These are phyloP conservation scores for Vaccinium vitisidaea DNA, from an alignment of 148 eudicot species.

Conservation along the genomic window DNA sequence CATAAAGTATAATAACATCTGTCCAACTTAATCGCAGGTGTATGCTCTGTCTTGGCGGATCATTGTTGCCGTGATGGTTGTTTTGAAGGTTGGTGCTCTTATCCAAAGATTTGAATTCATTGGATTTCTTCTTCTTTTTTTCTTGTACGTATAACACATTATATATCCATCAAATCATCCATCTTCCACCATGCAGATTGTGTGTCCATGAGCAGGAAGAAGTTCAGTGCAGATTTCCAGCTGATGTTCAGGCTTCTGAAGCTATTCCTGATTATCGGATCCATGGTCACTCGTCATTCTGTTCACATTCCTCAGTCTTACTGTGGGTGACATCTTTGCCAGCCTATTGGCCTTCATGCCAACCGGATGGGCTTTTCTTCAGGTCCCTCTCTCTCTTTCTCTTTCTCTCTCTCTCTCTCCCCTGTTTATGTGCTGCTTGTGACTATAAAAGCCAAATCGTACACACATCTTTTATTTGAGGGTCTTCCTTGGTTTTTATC, in stretches of 20 bases:
- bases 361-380: constrained; percentile 30
- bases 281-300: constrained; percentile 11
- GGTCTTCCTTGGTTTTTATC: no score
- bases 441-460: no score
- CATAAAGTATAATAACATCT: neutral
- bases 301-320: constrained; percentile 18
- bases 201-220: constrained; percentile 27
- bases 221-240: constrained; percentile 22
- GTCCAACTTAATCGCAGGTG: constrained; percentile 36
- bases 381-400: neutral
- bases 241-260: constrained; percentile 23
- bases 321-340: constrained; percentile 21
- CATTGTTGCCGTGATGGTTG: constrained; percentile 61
- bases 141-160: neutral
- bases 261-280: constrained; percentile 19
- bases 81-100: constrained; percentile 52
- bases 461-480: no score
- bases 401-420: no score
- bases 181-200: constrained; percentile 15
- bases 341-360: constrained; percentile 30
- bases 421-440: no score
- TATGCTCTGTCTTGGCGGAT: constrained; percentile 82
- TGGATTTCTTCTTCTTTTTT: neutral
- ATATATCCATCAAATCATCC: neutral
- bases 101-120: neutral